A percentile compares a stretch with the other conserved stretches of the same genome.
Evolutionary conservation across 2,329 filamentous ascomycete species (phyloP).

Genomic region (Beauveria asiatica): DNA sequence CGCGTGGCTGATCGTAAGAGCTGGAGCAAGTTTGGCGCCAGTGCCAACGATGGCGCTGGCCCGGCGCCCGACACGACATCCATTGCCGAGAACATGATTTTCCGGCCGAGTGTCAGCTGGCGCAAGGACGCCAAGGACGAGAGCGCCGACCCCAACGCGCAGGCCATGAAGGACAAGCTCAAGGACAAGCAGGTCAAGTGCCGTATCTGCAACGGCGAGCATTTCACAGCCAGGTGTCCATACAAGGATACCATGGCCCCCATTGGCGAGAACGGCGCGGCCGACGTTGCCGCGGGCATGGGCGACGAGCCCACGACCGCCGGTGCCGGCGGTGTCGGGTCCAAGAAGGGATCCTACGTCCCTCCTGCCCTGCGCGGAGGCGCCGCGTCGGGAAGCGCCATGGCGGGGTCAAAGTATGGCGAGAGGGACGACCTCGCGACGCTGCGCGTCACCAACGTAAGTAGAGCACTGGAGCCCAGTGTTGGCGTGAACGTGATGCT

Average conservation of each 20-base stretch:
- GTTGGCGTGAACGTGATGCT: constrained; percentile 15
- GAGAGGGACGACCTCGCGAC: constrained; percentile 96
- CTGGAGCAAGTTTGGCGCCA: constrained; percentile 88
- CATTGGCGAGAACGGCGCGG: constrained; percentile 51
- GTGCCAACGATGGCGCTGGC: constrained; percentile 74
- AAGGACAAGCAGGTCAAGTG: constrained; percentile 99
- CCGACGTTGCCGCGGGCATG: constrained; percentile 48
- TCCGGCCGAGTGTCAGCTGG: constrained; percentile 90
- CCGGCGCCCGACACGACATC: constrained; percentile 85
- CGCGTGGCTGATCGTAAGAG: constrained; percentile 89
- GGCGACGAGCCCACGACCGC: constrained; percentile 40
- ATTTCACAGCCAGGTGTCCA: constrained; percentile 97
- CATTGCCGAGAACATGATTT: constrained; percentile 96
- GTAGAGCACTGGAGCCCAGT: constrained; percentile 27
- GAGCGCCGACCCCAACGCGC: constrained; percentile 62
- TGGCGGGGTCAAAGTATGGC: constrained; percentile 71
- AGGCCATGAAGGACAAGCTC: constrained; percentile 70
- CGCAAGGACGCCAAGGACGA: constrained; percentile 81
- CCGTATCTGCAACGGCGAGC: constrained; percentile 96
- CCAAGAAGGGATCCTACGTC: constrained; percentile 78
- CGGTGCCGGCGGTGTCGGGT: constrained; percentile 39
- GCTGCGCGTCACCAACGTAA: constrained; percentile 92
- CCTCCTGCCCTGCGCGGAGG: constrained; percentile 83
- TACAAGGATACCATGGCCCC: constrained; percentile 99
- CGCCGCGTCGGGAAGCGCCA: constrained; percentile 48